Base-by-base conservation (phyloP, 2,329 filamentous ascomycete species). In the Diaporthe citrichinensis region DNA sequence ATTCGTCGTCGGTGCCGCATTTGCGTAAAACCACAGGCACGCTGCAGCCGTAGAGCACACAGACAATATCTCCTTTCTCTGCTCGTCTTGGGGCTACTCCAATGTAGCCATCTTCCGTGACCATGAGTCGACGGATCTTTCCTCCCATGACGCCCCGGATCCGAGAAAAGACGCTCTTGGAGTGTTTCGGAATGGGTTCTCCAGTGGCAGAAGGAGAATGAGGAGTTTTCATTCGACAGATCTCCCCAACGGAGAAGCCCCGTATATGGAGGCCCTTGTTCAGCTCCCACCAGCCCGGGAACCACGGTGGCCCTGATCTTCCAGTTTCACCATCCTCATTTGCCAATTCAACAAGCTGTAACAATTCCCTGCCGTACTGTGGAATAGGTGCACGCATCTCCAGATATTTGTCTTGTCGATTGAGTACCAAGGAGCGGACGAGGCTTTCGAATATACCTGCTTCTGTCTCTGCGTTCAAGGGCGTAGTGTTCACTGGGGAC, bases 41-140 rank as follows among this genome's bases (percentile, higher is more conserved):
- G 15, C 53, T 73, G 61, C 71, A 73, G 20, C 71, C 74, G 9
- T 61, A 73, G 14, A 76, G 61, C 3, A 76, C 55, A 17, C 74
- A 76, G 7, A 76, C 71, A 34, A 59, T 39, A 28, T 75, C 74
- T 39, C 34, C 74, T 20, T 75, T 75, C 2, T 36, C 59, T 53
- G 74, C 69, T n/a, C 20, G 36, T 49, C 34, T 67, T 12, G 71
- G 71, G 12, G 61, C 61, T 20, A 76, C 49, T 41, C 74, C 74
- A 4, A 69, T 8, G 28, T 46, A 39, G 53, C 74, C 71, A 1
- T 34, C 23, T 23, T 49, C 25, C 3, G 71, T 76, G 23, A 73
- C 74, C 44, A 76, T 61, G 34, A 76, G 28, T 7, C 74, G 44
- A 20, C 71, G 61, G 9, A 36, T 31, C 15, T 28, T 46, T 4